phyloP scores from a whole-genome alignment of 78 protist genomes.

The Salpingoeca rosetta region DNA sequence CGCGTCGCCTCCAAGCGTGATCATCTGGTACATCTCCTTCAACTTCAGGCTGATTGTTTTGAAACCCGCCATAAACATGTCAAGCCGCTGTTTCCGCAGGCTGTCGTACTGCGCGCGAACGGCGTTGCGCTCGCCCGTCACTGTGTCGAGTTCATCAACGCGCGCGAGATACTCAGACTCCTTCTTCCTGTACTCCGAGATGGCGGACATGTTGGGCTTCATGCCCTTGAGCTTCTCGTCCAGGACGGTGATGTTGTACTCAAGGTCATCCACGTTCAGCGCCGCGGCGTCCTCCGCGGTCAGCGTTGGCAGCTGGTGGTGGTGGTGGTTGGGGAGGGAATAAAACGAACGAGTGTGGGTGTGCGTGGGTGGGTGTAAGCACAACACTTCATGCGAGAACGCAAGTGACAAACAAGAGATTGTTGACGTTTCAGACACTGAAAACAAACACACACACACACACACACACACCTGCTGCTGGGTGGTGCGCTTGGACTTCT shows the following conservation, averaged over 20 bases:
- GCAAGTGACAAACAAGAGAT: background rate
- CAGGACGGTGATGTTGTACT: constrained; percentile 7
- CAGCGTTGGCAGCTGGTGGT: background rate
- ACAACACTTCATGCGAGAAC: background rate
- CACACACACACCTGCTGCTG: no score
- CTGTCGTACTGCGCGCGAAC: constrained; percentile 34
- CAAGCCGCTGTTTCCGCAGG: constrained; percentile 63
- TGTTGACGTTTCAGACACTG: no score
- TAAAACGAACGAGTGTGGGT: no score
- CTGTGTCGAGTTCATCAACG: constrained; percentile 42
- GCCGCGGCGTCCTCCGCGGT: background rate
- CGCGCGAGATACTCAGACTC: constrained; percentile 43
- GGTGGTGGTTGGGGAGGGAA: no score
- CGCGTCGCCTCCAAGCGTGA: constrained; percentile 99
- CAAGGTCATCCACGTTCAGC: background rate
- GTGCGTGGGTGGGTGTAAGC: no score
- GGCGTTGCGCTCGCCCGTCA: constrained; percentile 52
- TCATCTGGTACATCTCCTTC: constrained; percentile 91
- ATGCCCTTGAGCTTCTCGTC: background rate
- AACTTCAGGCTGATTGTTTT: constrained; percentile 70
- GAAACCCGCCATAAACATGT: constrained; percentile 95
- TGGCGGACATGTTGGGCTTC: constrained; percentile 36
- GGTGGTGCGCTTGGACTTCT: no score
- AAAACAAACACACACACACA: no score
- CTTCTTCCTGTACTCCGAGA: constrained; percentile 57